phyloP scores from a whole-genome alignment of 352 stramenopile species.

The Globisporangium heterothallicum region DNA sequence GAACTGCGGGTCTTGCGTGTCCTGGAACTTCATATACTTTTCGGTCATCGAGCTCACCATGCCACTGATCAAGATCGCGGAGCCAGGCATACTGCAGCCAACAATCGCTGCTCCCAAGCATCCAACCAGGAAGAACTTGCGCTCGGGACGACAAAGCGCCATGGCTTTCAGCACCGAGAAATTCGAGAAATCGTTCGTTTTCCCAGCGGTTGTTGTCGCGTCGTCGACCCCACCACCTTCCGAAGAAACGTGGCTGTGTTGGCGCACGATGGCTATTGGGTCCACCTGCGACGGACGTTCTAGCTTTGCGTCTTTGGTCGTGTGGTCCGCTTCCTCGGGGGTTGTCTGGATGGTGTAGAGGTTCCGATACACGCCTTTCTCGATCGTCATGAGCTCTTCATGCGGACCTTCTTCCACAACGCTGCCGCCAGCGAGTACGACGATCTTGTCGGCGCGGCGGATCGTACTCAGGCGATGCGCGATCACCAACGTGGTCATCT shows the following conservation, averaged over 20 bases:
- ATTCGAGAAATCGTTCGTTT: not conserved
- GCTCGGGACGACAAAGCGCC: not conserved
- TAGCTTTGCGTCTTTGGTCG: not conserved
- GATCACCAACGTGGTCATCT: constrained; percentile 60
- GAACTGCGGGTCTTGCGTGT: constrained; percentile 14
- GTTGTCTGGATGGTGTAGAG: constrained; percentile 57
- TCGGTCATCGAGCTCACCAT: constrained; percentile 46
- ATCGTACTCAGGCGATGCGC: constrained; percentile 48
- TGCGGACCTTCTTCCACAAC: constrained; percentile 34
- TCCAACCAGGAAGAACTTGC: constrained; percentile 1
- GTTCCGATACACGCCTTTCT: constrained; percentile 73
- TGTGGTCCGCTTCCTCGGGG: too few relatives aligned
- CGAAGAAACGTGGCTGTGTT: not conserved
- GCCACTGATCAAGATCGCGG: constrained; percentile 30
- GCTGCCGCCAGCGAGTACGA: constrained; percentile 25
- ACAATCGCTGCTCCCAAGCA: constrained; percentile 12
- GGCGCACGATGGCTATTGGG: not conserved
- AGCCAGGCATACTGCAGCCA: constrained; percentile 29
- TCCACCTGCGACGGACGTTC: not conserved
- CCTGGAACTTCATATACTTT: constrained; percentile 32
- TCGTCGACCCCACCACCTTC: not conserved
- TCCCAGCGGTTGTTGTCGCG: not conserved
- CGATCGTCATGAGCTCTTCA: constrained; percentile 34
- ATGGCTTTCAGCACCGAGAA: not conserved
- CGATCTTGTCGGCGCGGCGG: constrained; percentile 39